A percentile compares a stretch with the other conserved stretches of the same genome.
Evolutionary conservation across 768 basidiomycete species (phyloP).

Genomic region (Kwoniella sp.): DNA sequence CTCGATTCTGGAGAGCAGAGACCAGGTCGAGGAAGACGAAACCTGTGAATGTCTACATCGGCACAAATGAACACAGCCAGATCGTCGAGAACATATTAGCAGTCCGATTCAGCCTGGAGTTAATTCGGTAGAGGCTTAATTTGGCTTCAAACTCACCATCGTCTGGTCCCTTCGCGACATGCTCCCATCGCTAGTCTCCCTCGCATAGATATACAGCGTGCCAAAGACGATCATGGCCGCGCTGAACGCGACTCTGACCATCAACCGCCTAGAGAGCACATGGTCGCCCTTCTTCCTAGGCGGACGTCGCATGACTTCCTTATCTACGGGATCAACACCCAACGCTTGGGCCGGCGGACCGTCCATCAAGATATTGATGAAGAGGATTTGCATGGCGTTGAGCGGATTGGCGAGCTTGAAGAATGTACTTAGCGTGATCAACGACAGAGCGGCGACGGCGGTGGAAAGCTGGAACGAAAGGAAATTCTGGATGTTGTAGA

Average conservation of each 20-base stretch:
- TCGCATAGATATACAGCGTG: constrained; percentile 81
- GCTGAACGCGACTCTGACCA: constrained; percentile 84
- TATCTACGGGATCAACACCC: constrained; percentile 94
- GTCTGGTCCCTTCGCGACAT: constrained; percentile 90
- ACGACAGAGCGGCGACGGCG: constrained; percentile 90
- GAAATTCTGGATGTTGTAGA: constrained; percentile 99
- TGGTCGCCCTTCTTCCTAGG: constrained; percentile 91
- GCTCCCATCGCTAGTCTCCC: constrained; percentile 77
- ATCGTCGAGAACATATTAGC: neutral
- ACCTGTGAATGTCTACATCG: constrained; percentile 91
- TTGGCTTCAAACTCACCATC: constrained; percentile 68
- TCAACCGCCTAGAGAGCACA: constrained; percentile 73
- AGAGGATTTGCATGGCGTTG: constrained; percentile 98
- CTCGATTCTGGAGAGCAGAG: constrained; percentile 91
- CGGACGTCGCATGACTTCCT: constrained; percentile 85
- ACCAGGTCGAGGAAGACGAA: constrained; percentile 97
- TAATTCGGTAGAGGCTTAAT: too few species aligned
- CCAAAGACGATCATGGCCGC: constrained; percentile 88
- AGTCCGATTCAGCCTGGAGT: too few species aligned
- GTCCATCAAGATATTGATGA: constrained; percentile 99
- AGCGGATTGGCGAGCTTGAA: constrained; percentile 87
- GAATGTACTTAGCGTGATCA: constrained; percentile 91
- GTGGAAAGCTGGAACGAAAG: constrained; percentile 95
- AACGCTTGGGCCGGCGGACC: constrained; percentile 96
- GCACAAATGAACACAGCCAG: neutral